Evolutionary conservation across 805 yeast species (phyloP).

Genomic region (Lachancea sp.): DNA sequence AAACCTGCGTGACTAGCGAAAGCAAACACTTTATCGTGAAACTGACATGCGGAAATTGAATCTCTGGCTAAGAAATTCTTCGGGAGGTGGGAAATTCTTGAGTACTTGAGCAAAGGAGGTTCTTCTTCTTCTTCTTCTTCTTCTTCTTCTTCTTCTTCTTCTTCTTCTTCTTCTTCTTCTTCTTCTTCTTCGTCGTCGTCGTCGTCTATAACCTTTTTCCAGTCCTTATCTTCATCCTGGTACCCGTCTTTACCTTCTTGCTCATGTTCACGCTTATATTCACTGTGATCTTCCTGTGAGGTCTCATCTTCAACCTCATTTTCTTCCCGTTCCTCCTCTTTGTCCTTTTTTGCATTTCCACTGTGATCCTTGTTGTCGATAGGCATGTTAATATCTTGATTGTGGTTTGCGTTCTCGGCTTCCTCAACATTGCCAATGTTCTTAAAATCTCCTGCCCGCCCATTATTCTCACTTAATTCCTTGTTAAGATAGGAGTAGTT

Average conservation of each 20-base stretch:
- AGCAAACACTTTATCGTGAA: slow-evolving; percentile 54
- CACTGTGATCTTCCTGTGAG: slow-evolving; percentile 15
- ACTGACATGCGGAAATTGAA: slow-evolving; percentile 64
- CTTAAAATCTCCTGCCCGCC: no score
- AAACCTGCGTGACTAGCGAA: slow-evolving; percentile 91
- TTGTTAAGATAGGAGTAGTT: no score
- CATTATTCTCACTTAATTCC: no score
- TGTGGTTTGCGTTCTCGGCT: background rate
- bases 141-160: slow-evolving; percentile 34
- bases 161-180: slow-evolving; percentile 27
- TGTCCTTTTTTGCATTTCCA: slow-evolving; percentile 9
- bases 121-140: slow-evolving; percentile 45
- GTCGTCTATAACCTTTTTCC: slow-evolving; percentile 18
- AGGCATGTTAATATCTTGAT: background rate
- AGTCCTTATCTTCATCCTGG: slow-evolving; percentile 23
- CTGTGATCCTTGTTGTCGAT: background rate
- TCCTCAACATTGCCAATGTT: no score
- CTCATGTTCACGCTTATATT: slow-evolving; percentile 4
- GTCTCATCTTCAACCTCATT: slow-evolving; percentile 17
- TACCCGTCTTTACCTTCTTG: slow-evolving; percentile 11
- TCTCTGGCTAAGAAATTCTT: slow-evolving; percentile 64
- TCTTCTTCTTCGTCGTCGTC: slow-evolving; percentile 25
- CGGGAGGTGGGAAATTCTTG: slow-evolving; percentile 64
- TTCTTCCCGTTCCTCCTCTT: slow-evolving; percentile 19
- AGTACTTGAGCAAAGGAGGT: slow-evolving; percentile 71